These are phyloP conservation scores for Aureobasidium lini DNA, from an alignment of 2,329 filamentous ascomycete species.

Conservation along the genomic window DNA sequence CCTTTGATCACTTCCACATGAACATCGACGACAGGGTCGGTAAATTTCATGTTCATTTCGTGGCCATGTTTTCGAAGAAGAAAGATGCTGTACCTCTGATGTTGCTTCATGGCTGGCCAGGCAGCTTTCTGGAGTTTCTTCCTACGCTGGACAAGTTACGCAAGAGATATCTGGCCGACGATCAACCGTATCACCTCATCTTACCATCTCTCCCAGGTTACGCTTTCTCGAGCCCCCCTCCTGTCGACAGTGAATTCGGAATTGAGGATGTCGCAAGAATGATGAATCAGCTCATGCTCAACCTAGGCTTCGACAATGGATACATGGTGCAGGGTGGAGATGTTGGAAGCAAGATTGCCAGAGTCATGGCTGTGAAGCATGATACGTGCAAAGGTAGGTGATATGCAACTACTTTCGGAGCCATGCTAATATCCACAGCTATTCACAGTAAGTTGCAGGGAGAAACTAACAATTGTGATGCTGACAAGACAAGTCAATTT, in stretches of 20 bases:
- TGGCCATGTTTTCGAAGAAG: slow-evolving; percentile 46
- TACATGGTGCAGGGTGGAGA: slow-evolving; percentile 54
- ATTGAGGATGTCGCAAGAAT: slow-evolving; percentile 35
- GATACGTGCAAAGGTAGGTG: slow-evolving; percentile 42
- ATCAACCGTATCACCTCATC: slow-evolving; percentile 50
- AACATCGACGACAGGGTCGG: slow-evolving; percentile 34
- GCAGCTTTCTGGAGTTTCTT: slow-evolving; percentile 48
- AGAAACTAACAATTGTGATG: background rate
- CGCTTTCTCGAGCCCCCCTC: slow-evolving; percentile 42
- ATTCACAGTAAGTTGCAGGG: background rate
- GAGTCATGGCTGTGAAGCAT: slow-evolving; percentile 36
- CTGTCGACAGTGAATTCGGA: slow-evolving; percentile 39
- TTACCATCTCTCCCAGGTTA: slow-evolving; percentile 51
- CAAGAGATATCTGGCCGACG: slow-evolving; percentile 39
- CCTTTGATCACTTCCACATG: slow-evolving; percentile 34
- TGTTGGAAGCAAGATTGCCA: slow-evolving; percentile 40
- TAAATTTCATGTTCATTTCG: slow-evolving; percentile 43
- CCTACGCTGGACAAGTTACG: slow-evolving; percentile 41
- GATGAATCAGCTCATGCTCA: slow-evolving; percentile 46
- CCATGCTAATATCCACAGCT: background rate
- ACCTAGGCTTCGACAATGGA: slow-evolving; percentile 44
- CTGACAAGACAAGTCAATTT: slow-evolving; percentile 11
- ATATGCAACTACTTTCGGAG: background rate
- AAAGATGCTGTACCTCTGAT: slow-evolving; percentile 44
- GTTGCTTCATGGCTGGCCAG: slow-evolving; percentile 51